A percentile compares a stretch with the other conserved stretches of the same genome.
Evolutionary conservation across 345 rosid genomes (phyloP).

Genomic region (Psidium friedrichsthalianum): DNA sequence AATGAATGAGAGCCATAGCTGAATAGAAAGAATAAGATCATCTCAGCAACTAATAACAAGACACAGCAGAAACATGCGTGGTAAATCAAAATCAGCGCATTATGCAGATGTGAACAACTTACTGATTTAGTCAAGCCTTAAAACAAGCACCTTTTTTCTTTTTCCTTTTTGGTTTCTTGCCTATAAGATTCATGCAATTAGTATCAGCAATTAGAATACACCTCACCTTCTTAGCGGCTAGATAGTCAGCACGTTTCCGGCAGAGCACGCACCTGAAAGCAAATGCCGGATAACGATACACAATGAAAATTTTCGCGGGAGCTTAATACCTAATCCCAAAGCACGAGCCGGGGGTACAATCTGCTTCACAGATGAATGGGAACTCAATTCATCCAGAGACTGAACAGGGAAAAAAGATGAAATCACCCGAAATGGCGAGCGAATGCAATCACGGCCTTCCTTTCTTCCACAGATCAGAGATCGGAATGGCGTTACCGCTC

Average conservation of each 20-base stretch:
- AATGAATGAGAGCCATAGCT: neutral
- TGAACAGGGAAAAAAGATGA: neutral
- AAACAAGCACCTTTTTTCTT: neutral
- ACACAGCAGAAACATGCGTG: neutral
- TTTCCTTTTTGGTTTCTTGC: neutral
- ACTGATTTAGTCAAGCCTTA: neutral
- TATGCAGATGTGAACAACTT: too few species aligned
- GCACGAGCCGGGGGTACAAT: neutral
- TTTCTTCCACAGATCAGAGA: conserved; percentile 80
- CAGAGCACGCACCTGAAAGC: conserved; percentile 71
- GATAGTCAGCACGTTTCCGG: conserved; percentile 82
- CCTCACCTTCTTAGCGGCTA: conserved; percentile 69
- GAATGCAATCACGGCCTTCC: conserved; percentile 77
- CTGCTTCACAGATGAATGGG: neutral
- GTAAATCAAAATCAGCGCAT: too few species aligned
- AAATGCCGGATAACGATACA: neutral
- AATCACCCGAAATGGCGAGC: conserved; percentile 91
- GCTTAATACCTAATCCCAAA: neutral
- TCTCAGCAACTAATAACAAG: neutral
- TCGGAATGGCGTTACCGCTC: conserved; percentile 47
- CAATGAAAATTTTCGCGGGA: neutral
- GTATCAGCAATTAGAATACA: neutral
- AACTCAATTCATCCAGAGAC: neutral
- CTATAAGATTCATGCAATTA: neutral
- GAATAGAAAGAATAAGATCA: too few species aligned